A percentile compares a stretch with the other conserved stretches of the same genome.
phyloP scores from a whole-genome alignment of 768 basidiomycete species.

The Naganishia kalamii region DNA sequence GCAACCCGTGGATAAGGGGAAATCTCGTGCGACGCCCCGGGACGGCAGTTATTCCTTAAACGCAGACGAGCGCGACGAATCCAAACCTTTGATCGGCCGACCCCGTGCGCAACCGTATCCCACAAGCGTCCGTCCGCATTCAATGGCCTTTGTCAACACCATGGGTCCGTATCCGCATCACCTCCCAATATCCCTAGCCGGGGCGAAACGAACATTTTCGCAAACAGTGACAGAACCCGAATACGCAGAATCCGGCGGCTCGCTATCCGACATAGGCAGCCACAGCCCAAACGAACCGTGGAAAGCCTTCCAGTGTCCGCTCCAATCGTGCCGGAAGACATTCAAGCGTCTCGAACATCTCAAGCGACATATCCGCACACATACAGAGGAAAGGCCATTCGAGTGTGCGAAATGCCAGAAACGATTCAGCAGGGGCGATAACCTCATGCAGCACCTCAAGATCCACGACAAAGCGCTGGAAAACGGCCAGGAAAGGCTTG shows the following conservation, averaged over 20 bases:
- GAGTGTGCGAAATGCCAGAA: conserved; percentile 67
- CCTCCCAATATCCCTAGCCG: neutral
- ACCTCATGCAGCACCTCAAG: conserved; percentile 76
- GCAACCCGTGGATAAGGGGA: no score
- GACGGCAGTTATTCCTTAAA: no score
- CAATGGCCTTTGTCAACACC: no score
- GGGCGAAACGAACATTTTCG: neutral
- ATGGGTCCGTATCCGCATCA: no score
- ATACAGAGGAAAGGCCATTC: conserved; percentile 82
- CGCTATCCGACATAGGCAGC: neutral
- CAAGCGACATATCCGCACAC: conserved; percentile 78
- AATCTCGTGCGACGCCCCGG: no score
- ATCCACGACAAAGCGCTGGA: conserved; percentile 62
- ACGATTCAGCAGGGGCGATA: conserved; percentile 81
- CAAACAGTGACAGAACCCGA: neutral
- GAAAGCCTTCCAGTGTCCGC: conserved; percentile 67
- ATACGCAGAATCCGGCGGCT: neutral
- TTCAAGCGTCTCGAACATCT: conserved; percentile 91
- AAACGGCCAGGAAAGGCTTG: no score
- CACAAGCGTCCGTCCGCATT: no score
- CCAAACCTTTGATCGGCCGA: no score
- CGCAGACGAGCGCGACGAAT: no score
- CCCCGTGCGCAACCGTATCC: no score
- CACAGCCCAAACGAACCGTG: neutral
- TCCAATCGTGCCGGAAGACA: conserved; percentile 71